Base-by-base conservation (phyloP, 768 basidiomycete genomes). In the Phallus indusiatus region DNA sequence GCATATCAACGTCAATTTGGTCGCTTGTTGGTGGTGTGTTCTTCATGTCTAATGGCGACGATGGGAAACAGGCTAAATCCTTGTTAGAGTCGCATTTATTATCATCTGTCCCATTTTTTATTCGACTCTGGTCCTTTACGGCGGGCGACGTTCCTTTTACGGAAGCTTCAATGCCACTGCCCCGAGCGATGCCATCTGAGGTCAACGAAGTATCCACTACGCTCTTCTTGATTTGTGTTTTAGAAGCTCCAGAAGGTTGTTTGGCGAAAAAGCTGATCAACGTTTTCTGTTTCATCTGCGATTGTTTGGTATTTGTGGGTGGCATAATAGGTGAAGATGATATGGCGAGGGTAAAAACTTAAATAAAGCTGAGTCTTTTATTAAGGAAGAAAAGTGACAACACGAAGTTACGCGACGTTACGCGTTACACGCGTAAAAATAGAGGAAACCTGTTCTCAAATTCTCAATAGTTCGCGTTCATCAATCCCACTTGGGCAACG, bases 11-110 rank as follows among this genome's bases (percentile, higher is more conserved):
- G 63, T 91, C 88, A 59, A 90, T 80, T 28, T 81, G 76, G 59
- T 90, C 87, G 63, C 88, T 90, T 2, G 87, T 87, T 0, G 88
- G 88, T 24, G 89, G 88, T 1, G 86, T 88, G 16, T 80, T 78
- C 28, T 72, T 73, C 46, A 65, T 56, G 24, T 42, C 50, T 36
- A 55, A 48, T 16, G 47, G 37, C 3, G 47, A 52, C 17, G 42
- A 37, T 10, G 14, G 36, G 3, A 46, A 57, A 16, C 47, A 20
- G n/a, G 33, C 34, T 1, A 56, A 53, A 18, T 52, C 48, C 10
- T 42, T 20, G 7, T 37, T 20, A 1, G 37, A 21, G 35, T 47
- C 16, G 53, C 53, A 47, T 49, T 50, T 12, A 59, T 54, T 14
- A 24, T 53, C 47, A 55, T 34, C 22, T 47, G 37, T 57, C 47